Percentiles rank a stretch among this genome's conserved stretches.
phyloP scores from a whole-genome alignment of 257 asterid genomes.

The Penstemon eatonii region DNA sequence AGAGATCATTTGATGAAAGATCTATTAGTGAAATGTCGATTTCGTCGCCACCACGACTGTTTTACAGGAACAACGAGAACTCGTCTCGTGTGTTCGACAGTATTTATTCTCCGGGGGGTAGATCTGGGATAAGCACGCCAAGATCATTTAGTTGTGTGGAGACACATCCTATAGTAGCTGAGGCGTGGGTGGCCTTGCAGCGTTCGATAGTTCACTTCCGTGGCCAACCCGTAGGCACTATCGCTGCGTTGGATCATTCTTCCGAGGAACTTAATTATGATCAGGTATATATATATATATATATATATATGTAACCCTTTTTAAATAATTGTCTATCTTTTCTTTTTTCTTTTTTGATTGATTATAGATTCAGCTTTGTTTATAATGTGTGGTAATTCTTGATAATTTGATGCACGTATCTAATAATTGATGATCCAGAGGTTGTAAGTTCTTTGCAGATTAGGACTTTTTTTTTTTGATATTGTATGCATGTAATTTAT shows the following conservation, averaged over 20 bases:
- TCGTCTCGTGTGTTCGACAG: conserved; percentile 64
- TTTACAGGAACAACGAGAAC: conserved; percentile 50
- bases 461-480: background rate
- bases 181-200: conserved; percentile 89
- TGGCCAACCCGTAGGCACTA: conserved; percentile 84
- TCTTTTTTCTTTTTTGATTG: too few relatives aligned
- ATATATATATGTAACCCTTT: background rate
- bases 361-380: background rate
- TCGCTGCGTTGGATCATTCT: conserved; percentile 87
- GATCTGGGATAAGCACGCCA: conserved; percentile 74
- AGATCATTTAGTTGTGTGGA: conserved; percentile 63
- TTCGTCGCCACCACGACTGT: conserved; percentile 61
- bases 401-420: background rate
- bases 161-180: conserved; percentile 72
- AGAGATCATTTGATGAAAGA: conserved; percentile 89
- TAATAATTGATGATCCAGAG: background rate
- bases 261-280: conserved; percentile 84
- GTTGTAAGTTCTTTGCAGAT: background rate
- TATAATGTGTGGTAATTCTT: background rate
- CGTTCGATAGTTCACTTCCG: conserved; percentile 73
- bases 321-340: too few relatives aligned
- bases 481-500: conserved; percentile 11
- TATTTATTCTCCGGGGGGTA: conserved; percentile 51
- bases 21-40: conserved; percentile 79
- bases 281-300: conserved; percentile 48